Evolutionary conservation across 768 basidiomycete species (phyloP).

Genomic region (Strobilomyces dryophilus): DNA sequence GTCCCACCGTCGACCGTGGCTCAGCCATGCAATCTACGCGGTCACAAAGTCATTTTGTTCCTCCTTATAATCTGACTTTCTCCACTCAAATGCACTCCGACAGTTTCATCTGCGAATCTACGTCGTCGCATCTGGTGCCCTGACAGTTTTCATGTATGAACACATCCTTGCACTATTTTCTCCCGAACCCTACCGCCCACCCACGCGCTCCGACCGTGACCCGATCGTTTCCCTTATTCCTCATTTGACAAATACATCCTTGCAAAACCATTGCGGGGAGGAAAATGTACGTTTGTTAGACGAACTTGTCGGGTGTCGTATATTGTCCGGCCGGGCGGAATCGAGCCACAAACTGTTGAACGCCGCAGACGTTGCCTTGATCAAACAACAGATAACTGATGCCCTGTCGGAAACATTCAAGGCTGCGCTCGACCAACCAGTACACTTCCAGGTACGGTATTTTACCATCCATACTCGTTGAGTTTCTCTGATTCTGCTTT

Average conservation of each 20-base stretch:
- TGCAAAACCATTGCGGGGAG: conserved; percentile 68
- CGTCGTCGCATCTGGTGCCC: conserved; percentile 70
- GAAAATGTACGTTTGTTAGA: conserved; percentile 72
- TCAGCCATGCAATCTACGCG: conserved; percentile 30
- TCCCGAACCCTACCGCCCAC: conserved; percentile 58
- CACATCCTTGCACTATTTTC: conserved; percentile 89
- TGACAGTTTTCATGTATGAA: conserved; percentile 76
- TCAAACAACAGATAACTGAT: conserved; percentile 59
- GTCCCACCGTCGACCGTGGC: conserved; percentile 21
- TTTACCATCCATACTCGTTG: background rate
- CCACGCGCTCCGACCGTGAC: conserved; percentile 31
- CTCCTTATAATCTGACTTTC: background rate
- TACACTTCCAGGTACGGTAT: conserved; percentile 74
- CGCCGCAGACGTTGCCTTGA: conserved; percentile 39
- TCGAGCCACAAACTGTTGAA: conserved; percentile 22
- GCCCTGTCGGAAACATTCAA: conserved; percentile 78
- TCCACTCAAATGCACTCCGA: conserved; percentile 3
- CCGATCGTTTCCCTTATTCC: conserved; percentile 42
- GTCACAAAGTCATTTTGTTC: conserved; percentile 52
- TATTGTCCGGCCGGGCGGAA: conserved; percentile 36
- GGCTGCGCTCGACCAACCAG: conserved; percentile 76
- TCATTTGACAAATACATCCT: conserved; percentile 90
- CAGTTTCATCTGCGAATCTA: conserved; percentile 96
- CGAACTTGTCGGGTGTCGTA: conserved; percentile 67
- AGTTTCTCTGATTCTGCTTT: background rate